Conservation (phyloP, 148 eudicot genomes). For the Drosera capensis region DNA sequence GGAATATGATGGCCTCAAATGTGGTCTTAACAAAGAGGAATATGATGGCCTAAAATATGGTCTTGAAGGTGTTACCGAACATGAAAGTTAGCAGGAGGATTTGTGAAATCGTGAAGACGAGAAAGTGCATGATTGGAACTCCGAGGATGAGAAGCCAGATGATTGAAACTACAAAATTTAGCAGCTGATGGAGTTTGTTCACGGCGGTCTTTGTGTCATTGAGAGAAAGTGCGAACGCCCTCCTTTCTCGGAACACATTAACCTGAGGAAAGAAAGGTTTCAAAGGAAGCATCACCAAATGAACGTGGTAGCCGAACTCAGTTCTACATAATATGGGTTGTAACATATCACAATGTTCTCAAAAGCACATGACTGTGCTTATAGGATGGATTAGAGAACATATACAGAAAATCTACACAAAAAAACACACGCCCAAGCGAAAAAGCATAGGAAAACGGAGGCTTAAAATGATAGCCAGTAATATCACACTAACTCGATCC, state of each 20-base stretch:
- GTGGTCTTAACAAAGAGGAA: slow-evolving; percentile 32
- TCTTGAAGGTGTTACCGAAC: slow-evolving; percentile 36
- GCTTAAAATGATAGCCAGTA: no score
- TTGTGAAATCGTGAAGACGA: slow-evolving; percentile 27
- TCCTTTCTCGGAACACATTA: slow-evolving; percentile 26
- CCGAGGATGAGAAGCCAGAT: slow-evolving; percentile 27
- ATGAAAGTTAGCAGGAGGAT: slow-evolving; percentile 26
- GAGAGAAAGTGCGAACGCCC: slow-evolving; percentile 28
- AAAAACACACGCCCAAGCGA: no score
- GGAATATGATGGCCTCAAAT: slow-evolving; percentile 33
- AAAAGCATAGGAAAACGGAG: no score
- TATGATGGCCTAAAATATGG: slow-evolving; percentile 33
- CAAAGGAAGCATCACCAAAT: no score
- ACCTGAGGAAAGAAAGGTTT: slow-evolving; percentile 18
- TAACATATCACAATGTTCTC: no score
- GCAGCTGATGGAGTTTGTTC: slow-evolving; percentile 25
- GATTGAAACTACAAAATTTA: slow-evolving; percentile 17
- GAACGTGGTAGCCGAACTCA: no score
- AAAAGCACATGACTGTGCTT: no score
- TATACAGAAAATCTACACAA: no score
- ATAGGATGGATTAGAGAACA: no score
- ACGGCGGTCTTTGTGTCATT: slow-evolving; percentile 36
- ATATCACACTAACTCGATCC: no score
- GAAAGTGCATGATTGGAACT: slow-evolving; percentile 16
- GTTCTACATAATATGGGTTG: no score